Evolutionary conservation across 257 asterid genomes (phyloP).

Genomic region (Nicotiana attenuata): DNA sequence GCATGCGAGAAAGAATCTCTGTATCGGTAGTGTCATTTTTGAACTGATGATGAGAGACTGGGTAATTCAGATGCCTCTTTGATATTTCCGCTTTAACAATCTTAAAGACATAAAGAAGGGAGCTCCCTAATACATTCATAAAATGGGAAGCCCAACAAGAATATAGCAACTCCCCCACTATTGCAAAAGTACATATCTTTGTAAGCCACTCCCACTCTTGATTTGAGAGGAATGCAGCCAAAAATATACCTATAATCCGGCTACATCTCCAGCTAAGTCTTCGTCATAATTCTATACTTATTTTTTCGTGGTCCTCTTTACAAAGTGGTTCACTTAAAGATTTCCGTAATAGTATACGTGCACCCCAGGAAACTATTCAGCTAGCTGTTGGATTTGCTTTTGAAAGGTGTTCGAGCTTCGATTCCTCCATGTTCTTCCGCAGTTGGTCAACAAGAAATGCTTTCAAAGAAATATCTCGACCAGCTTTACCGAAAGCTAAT

Average conservation of each 20-base stretch:
- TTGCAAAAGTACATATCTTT: neutral
- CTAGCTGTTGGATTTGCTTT: too few species aligned
- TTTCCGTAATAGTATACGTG: too few species aligned
- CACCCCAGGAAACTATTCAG: too few species aligned
- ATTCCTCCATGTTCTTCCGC: too few species aligned
- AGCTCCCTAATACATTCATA: neutral
- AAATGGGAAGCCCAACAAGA: neutral
- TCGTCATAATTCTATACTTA: neutral
- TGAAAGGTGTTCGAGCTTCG: too few species aligned
- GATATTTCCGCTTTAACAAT: neutral
- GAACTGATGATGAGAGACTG: neutral
- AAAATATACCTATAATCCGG: neutral
- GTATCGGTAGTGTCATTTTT: neutral
- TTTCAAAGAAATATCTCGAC: too few species aligned
- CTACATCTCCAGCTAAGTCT: neutral
- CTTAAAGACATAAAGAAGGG: neutral
- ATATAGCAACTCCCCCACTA: neutral
- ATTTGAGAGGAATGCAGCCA: neutral
- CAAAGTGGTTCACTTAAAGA: too few species aligned
- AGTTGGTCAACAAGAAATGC: too few species aligned
- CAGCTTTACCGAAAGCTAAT: too few species aligned
- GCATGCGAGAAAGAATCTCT: neutral
- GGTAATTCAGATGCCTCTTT: neutral
- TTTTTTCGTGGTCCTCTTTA: too few species aligned
- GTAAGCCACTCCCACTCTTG: too few species aligned